phyloP scores from a whole-genome alignment of 179 eudicot species.

The Silene coronaria region DNA sequence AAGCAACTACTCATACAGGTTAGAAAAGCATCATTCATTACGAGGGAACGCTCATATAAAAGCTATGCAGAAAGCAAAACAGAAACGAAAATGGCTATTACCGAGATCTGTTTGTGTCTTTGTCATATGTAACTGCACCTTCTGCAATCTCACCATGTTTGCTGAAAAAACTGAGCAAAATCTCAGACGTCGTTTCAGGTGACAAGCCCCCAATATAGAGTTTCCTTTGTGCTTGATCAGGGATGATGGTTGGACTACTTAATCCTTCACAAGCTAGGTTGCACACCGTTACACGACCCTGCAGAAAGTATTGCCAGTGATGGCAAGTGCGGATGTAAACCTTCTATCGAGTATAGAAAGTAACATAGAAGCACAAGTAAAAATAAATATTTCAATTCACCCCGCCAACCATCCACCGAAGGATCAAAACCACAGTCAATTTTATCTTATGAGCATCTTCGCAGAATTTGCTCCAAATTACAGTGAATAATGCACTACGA shows the following conservation, averaged over 20 bases:
- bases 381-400: too few species aligned
- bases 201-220: slow-evolving; percentile 57
- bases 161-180: slow-evolving; percentile 47
- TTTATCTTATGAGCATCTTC: too few species aligned
- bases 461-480: too few species aligned
- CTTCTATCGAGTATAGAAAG: not conserved
- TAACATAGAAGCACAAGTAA: too few species aligned
- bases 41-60: too few species aligned
- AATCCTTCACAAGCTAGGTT: slow-evolving; percentile 61
- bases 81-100: slow-evolving; percentile 7
- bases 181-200: slow-evolving; percentile 54
- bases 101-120: slow-evolving; percentile 59
- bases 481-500: too few species aligned
- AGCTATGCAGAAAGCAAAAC: not conserved
- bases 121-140: slow-evolving; percentile 67
- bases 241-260: slow-evolving; percentile 34
- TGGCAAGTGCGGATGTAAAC: not conserved
- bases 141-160: slow-evolving; percentile 61
- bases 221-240: slow-evolving; percentile 61
- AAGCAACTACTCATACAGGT: slow-evolving; percentile 41
- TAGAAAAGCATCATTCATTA: not conserved
- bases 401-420: too few species aligned
- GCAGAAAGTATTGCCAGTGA: not conserved
- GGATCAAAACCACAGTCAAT: too few species aligned
- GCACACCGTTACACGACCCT: slow-evolving; percentile 65